These are phyloP conservation scores for Kluyveromyces nonfermentans DNA, from an alignment of 805 yeast genomes.

Conservation along the genomic window DNA sequence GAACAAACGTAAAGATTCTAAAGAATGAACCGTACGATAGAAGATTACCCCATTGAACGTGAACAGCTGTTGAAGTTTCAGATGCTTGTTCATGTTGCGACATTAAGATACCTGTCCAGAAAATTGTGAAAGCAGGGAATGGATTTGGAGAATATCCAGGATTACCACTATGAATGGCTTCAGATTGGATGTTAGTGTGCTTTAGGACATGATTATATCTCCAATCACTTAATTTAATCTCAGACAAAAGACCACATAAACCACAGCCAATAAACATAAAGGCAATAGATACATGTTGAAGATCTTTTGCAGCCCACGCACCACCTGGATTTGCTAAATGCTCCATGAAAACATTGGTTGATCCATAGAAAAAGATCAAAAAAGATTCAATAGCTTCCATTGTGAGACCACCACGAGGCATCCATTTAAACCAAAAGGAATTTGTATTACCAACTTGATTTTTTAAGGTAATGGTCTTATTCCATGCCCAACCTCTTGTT, in stretches of 20 bases:
- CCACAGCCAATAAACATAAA: slow-evolving; percentile 90
- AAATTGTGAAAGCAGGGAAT: slow-evolving; percentile 85
- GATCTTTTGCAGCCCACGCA: slow-evolving; percentile 79
- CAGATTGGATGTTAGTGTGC: slow-evolving; percentile 21
- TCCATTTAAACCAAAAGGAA: slow-evolving; percentile 19
- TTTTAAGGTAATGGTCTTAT: slow-evolving; percentile 32
- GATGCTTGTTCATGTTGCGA: slow-evolving; percentile 89
- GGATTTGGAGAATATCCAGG: slow-evolving; percentile 90
- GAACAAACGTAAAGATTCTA: slow-evolving; percentile 53
- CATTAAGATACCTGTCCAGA: slow-evolving; percentile 96
- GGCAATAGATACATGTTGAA: slow-evolving; percentile 86
- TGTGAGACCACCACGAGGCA: slow-evolving; percentile 44
- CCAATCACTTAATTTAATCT: slow-evolving; percentile 56
- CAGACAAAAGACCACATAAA: slow-evolving; percentile 78
- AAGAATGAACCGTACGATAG: slow-evolving; percentile 75
- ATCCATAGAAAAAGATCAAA: slow-evolving; percentile 78
- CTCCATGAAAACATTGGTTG: slow-evolving; percentile 83
- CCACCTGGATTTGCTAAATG: slow-evolving; percentile 75
- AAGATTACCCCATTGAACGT: slow-evolving; percentile 86
- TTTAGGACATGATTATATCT: slow-evolving; percentile 36
- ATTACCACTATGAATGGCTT: slow-evolving; percentile 31
- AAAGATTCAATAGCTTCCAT: slow-evolving; percentile 82
- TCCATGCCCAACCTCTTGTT: slow-evolving; percentile 88
- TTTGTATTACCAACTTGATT: slow-evolving; percentile 17
- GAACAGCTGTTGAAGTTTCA: slow-evolving; percentile 64